These are phyloP conservation scores for Quercus cerris DNA, from an alignment of 306 rosid genomes.

Conservation along the genomic window DNA sequence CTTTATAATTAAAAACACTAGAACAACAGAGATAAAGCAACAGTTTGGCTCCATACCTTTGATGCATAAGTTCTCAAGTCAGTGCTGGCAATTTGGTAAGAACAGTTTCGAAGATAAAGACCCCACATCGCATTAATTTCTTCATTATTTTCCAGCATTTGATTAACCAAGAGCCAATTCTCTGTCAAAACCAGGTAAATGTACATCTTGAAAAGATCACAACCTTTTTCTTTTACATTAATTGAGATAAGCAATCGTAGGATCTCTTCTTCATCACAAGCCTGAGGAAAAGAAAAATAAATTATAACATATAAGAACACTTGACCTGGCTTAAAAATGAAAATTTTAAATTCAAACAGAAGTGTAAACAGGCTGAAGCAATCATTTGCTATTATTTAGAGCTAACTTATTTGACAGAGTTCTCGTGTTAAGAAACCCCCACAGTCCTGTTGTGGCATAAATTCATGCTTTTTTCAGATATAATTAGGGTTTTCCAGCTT, in stretches of 20 bases:
- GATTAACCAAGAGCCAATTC: conserved; percentile 67
- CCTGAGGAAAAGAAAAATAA: conserved; percentile 38
- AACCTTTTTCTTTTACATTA: conserved; percentile 62
- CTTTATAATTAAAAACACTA: neutral
- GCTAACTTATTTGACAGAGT: neutral
- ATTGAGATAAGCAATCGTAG: conserved; percentile 48
- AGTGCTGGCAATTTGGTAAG: conserved; percentile 65
- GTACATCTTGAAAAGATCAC: conserved; percentile 73
- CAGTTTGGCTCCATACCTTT: conserved; percentile 49
- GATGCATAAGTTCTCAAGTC: conserved; percentile 81
- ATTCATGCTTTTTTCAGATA: neutral
- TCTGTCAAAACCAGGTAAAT: conserved; percentile 69
- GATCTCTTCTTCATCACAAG: conserved; percentile 47
- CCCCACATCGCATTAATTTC: conserved; percentile 60
- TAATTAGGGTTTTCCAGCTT: neutral
- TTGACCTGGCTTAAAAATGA: neutral
- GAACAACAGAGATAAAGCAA: conserved; percentile 12
- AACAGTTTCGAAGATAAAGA: conserved; percentile 58
- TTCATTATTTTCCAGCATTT: conserved; percentile 36
- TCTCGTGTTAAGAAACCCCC: neutral
- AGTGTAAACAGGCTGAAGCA: neutral
- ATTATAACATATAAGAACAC: neutral
- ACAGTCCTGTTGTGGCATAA: neutral
- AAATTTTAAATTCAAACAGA: neutral
- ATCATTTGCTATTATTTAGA: neutral